A percentile compares a stretch with the other conserved stretches of the same genome.
Conservation (phyloP, 1,284 basidiomycete species). For the Clitocybe nebularis region DNA sequence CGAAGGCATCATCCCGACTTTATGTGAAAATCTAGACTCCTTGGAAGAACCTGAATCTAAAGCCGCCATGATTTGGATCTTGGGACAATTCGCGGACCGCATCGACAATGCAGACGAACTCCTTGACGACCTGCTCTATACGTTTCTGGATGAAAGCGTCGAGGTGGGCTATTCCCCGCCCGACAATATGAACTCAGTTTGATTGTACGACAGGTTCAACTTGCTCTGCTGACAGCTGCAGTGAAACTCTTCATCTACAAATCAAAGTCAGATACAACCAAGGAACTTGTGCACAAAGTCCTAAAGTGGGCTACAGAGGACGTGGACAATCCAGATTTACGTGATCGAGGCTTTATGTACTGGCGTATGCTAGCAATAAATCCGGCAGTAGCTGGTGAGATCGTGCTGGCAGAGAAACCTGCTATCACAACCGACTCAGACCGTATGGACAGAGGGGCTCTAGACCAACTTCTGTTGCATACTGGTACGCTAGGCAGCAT, state of each 20-base stretch:
- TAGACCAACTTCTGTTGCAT: slow-evolving; percentile 84
- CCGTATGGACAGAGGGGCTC: slow-evolving; percentile 91
- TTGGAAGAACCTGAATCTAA: slow-evolving; percentile 97
- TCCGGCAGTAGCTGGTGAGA: slow-evolving; percentile 83
- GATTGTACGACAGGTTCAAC: slow-evolving; percentile 70
- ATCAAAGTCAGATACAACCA: slow-evolving; percentile 76
- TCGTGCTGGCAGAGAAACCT: slow-evolving; percentile 94
- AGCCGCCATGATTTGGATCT: slow-evolving; percentile 96
- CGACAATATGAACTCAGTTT: not conserved
- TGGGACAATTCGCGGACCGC: slow-evolving; percentile 94
- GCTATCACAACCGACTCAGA: slow-evolving; percentile 98
- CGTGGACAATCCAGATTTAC: slow-evolving; percentile 93
- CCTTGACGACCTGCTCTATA: slow-evolving; percentile 88
- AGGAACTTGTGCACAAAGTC: slow-evolving; percentile 91
- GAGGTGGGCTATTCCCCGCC: slow-evolving; percentile 52
- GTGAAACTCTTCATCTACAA: slow-evolving; percentile 98
- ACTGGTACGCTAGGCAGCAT: slow-evolving; percentile 83
- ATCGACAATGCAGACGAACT: slow-evolving; percentile 97
- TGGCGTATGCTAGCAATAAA: slow-evolving; percentile 97
- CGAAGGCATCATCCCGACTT: slow-evolving; percentile 88
- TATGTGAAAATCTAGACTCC: slow-evolving; percentile 90
- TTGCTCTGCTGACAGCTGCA: slow-evolving; percentile 90
- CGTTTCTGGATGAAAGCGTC: slow-evolving; percentile 90
- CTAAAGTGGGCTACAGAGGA: slow-evolving; percentile 98
- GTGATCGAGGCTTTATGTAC: slow-evolving; percentile 99